Evolutionary conservation across 257 asterid genomes (phyloP).

Genomic region (Nicotiana tomentosiformis): DNA sequence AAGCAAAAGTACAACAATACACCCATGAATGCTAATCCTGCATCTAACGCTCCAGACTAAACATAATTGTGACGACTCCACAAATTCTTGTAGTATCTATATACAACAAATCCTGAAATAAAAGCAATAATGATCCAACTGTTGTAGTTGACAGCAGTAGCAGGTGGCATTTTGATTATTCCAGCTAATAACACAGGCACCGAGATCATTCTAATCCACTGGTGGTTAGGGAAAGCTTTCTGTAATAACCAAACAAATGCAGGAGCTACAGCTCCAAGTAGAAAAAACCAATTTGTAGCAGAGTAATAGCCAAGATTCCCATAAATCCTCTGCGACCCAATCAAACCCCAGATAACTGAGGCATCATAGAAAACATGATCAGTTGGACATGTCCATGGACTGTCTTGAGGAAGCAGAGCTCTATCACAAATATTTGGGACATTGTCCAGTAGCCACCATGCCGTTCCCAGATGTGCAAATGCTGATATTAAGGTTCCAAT

Average conservation of each 20-base stretch:
- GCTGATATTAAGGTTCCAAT: slow-evolving; percentile 76
- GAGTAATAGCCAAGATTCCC: slow-evolving; percentile 76
- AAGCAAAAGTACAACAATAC: slow-evolving; percentile 64
- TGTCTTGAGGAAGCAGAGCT: slow-evolving; percentile 49
- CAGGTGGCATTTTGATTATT: slow-evolving; percentile 76
- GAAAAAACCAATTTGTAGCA: slow-evolving; percentile 66
- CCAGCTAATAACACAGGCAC: slow-evolving; percentile 70
- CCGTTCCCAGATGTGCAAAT: slow-evolving; percentile 69
- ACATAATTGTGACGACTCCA: slow-evolving; percentile 82
- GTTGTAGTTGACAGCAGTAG: slow-evolving; percentile 77
- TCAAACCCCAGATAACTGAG: slow-evolving; percentile 82
- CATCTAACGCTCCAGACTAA: slow-evolving; percentile 83
- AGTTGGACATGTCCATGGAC: slow-evolving; percentile 91
- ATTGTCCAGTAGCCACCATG: slow-evolving; percentile 93
- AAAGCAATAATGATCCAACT: slow-evolving; percentile 82
- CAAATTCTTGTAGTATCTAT: slow-evolving; percentile 57
- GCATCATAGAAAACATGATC: slow-evolving; percentile 89
- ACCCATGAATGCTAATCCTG: slow-evolving; percentile 96
- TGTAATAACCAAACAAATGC: slow-evolving; percentile 55
- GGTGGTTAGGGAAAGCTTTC: slow-evolving; percentile 53
- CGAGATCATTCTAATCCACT: slow-evolving; percentile 50
- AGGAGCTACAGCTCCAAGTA: slow-evolving; percentile 68
- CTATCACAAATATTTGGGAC: slow-evolving; percentile 79
- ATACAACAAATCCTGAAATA: slow-evolving; percentile 63
- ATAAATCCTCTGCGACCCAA: slow-evolving; percentile 70